Conservation (phyloP, 495 filamentous ascomycete species). For the Tetracladium marchalianum region DNA sequence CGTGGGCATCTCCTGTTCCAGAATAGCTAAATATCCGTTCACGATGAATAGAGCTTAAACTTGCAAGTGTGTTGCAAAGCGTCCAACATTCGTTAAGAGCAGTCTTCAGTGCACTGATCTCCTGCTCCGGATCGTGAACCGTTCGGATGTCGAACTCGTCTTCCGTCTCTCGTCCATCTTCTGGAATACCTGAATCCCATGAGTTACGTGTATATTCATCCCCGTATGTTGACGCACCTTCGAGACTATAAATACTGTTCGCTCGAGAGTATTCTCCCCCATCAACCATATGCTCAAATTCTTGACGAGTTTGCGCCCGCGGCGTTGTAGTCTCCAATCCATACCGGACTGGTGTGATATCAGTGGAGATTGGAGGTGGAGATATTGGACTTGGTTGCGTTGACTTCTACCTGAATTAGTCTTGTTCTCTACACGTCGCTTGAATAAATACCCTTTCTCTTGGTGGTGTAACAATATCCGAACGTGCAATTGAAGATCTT, state of each 20-base stretch:
- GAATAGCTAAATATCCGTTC: conserved; percentile 63
- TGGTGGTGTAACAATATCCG: too few relatives aligned
- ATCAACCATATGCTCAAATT: conserved; percentile 45
- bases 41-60: conserved; percentile 74
- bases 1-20: conserved; percentile 62
- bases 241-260: conserved; percentile 53
- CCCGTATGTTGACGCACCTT: conserved; percentile 42
- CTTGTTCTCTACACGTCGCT: not conserved
- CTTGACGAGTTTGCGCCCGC: conserved; percentile 67
- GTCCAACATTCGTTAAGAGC: conserved; percentile 90
- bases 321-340: conserved; percentile 66
- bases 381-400: conserved; percentile 33
- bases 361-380: conserved; percentile 60
- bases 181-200: conserved; percentile 36
- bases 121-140: conserved; percentile 41
- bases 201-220: conserved; percentile 7
- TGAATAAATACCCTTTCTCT: too few relatives aligned
- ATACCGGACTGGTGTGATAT: conserved; percentile 51
- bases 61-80: conserved; percentile 81
- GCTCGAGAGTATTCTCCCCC: conserved; percentile 29
- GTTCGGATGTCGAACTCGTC: conserved; percentile 31
- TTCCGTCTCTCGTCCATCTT: conserved; percentile 21
- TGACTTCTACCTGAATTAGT: conserved; percentile 7
- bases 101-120: conserved; percentile 61
- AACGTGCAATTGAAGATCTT: not conserved